A percentile compares a stretch with the other conserved stretches of the same genome.
These are phyloP conservation scores for Cytospora leucostoma DNA, from an alignment of 2,329 filamentous ascomycete genomes.

Conservation along the genomic window DNA sequence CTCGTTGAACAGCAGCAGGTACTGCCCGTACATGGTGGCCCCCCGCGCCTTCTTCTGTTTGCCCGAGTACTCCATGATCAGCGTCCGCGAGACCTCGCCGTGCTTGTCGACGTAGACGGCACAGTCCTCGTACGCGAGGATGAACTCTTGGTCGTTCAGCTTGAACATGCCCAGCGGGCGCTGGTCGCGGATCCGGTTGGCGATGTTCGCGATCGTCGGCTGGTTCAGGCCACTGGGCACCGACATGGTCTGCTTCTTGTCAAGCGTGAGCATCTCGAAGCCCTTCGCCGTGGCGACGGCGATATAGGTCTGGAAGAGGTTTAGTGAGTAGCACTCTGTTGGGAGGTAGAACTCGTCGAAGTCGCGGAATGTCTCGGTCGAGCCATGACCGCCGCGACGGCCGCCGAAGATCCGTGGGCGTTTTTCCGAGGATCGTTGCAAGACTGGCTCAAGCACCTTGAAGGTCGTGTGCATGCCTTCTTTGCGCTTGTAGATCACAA, in stretches of 20 bases:
- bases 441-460: conserved; percentile 93
- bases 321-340: conserved; percentile 90
- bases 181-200: conserved; percentile 78
- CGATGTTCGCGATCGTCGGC: conserved; percentile 80
- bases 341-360: conserved; percentile 99
- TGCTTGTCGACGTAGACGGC: conserved; percentile 98
- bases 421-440: conserved; percentile 88
- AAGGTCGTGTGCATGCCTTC: conserved; percentile 92
- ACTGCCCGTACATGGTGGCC: conserved; percentile 87
- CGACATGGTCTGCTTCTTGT: conserved; percentile 94
- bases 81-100: conserved; percentile 87
- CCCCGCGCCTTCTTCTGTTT: conserved; percentile 75
- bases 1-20: conserved; percentile 88
- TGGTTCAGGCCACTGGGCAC: conserved; percentile 79
- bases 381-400: conserved; percentile 63
- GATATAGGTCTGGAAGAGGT: conserved; percentile 92
- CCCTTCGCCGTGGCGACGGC: conserved; percentile 89
- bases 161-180: conserved; percentile 95
- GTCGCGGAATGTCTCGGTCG: conserved; percentile 94
- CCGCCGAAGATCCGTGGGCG: conserved; percentile 67
- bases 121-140: conserved; percentile 92
- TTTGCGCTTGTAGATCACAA: conserved; percentile 96
- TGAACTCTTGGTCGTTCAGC: conserved; percentile 86
- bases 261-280: conserved; percentile 92
- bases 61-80: conserved; percentile 99